phyloP scores from a whole-genome alignment of 225 moss, liverwort and hornwort genomes.

The Polytrichum commune region DNA sequence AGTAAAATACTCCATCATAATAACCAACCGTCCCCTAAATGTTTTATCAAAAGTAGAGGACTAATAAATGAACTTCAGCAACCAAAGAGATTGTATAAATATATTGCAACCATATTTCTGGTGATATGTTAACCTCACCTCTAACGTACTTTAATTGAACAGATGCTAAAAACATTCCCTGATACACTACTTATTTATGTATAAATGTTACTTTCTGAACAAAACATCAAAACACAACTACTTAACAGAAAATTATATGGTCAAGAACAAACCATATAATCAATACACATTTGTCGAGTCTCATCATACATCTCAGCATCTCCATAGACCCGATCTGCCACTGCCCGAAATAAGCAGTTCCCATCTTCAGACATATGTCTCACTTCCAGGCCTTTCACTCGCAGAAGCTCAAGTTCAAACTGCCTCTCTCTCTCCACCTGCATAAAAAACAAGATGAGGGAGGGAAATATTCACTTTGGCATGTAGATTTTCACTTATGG shows the following conservation, averaged over 20 bases:
- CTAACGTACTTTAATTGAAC: too few species aligned
- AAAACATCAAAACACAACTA: not conserved
- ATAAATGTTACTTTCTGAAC: not conserved
- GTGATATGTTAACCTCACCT: too few species aligned
- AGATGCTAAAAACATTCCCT: too few species aligned
- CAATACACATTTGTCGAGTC: slow-evolving; percentile 95
- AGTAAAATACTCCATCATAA: too few species aligned
- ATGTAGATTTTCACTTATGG: too few species aligned
- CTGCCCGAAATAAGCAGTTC: slow-evolving; percentile 91
- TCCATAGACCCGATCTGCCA: slow-evolving; percentile 93
- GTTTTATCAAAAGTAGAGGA: too few species aligned
- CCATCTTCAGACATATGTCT: slow-evolving; percentile 97
- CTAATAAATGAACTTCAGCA: too few species aligned
- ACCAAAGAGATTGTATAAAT: too few species aligned
- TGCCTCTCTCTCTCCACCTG: slow-evolving; percentile 95
- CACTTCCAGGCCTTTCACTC: slow-evolving; percentile 74
- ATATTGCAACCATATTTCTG: too few species aligned
- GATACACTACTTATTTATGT: not conserved
- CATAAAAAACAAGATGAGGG: slow-evolving; percentile 14
- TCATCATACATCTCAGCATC: slow-evolving; percentile 99
- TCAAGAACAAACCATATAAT: slow-evolving; percentile 74
- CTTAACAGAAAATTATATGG: not conserved
- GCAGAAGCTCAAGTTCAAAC: slow-evolving; percentile 88
- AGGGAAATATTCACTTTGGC: not conserved
- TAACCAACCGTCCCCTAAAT: too few species aligned